phyloP scores from a whole-genome alignment of 208 protist genomes.

The Crithidia fasciculata region DNA sequence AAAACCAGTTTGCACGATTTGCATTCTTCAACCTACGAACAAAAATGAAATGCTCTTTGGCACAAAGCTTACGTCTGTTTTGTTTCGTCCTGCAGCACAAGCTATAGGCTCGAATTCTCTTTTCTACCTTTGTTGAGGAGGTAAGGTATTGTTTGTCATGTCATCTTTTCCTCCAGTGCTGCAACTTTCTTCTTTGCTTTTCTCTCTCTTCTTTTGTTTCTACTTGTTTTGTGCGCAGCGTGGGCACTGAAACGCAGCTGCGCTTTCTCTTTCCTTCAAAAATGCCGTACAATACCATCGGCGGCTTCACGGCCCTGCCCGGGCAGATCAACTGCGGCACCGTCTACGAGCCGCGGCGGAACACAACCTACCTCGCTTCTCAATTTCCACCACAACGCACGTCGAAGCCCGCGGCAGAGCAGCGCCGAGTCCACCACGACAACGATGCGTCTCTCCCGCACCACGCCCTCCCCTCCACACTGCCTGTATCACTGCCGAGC shows the following conservation, averaged over 20 bases:
- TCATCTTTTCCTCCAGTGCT: not conserved
- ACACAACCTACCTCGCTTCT: not conserved
- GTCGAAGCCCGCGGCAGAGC: too few species aligned
- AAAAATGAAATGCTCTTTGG: not conserved
- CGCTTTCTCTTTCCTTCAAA: too few species aligned
- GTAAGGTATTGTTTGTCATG: not conserved
- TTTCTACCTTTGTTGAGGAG: too few species aligned
- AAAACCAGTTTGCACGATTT: too few species aligned
- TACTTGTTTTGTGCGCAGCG: not conserved
- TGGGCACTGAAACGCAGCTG: too few species aligned
- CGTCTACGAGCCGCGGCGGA: slow-evolving; percentile 27
- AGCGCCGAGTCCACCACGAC: too few species aligned
- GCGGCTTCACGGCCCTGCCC: slow-evolving; percentile 25
- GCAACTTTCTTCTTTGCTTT: not conserved
- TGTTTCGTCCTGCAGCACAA: not conserved
- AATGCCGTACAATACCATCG: slow-evolving; percentile 30
- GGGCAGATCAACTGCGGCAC: slow-evolving; percentile 15
- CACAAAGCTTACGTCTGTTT: not conserved
- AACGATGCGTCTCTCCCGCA: too few species aligned
- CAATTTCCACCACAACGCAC: not conserved
- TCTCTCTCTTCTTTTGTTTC: not conserved
- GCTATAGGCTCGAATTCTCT: too few species aligned
- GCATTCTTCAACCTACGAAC: too few species aligned
- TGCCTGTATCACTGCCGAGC: too few species aligned
- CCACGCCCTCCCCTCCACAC: too few species aligned